Base-by-base conservation (phyloP, 108 stramenopile genomes). In the Parietichytrium sp. region DNA sequence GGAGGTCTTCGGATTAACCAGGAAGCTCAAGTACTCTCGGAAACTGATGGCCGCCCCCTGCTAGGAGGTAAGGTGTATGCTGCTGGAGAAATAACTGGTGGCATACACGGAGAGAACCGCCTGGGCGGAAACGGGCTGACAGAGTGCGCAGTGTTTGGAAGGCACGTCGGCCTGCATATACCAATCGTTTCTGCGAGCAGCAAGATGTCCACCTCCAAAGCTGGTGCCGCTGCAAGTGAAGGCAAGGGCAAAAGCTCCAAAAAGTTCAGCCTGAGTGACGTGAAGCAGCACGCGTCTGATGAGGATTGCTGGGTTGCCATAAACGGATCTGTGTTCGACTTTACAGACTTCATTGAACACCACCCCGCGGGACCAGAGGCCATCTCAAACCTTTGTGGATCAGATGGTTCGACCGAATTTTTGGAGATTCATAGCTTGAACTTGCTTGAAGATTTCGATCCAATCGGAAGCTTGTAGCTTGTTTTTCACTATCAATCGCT, bases 271-370 rank as follows among this genome's bases (percentile, higher is more conserved):
- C 51, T 85, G 33, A 87, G 87, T 18, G 93, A 93, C 50, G 78
- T 96, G 16, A 49, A 83, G 18, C 86, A 92, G 81, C 95, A 94
- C 87, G 92, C 88, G 33, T 85, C 90, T 29, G 83, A 85, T 77
- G 92, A 89, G 18, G 95, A 96, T 84, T 90, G 94, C 45, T 96
- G 95, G 95, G 91, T 94, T 45, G 93, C 90, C 2, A 92, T 96
- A 31, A 84, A 93, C 84, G 94, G 92, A 10, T 79, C 87, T 42
- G 94, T 94, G 4, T 96, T 94, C 81, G 93, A 96, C 78, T 89
- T 96, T 79, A 94, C 95, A 29, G 92, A 92, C 3, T 96, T 94
- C 81, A 93, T 92, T 8, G 91, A 92, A 49, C 92, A 96, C 79
- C 95, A 96, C 83, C 95, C 95, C 15, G 93, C 93, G 48, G 95